Conservation (phyloP, 352 stramenopile species). For the Globisporangium orthogonon region DNA sequence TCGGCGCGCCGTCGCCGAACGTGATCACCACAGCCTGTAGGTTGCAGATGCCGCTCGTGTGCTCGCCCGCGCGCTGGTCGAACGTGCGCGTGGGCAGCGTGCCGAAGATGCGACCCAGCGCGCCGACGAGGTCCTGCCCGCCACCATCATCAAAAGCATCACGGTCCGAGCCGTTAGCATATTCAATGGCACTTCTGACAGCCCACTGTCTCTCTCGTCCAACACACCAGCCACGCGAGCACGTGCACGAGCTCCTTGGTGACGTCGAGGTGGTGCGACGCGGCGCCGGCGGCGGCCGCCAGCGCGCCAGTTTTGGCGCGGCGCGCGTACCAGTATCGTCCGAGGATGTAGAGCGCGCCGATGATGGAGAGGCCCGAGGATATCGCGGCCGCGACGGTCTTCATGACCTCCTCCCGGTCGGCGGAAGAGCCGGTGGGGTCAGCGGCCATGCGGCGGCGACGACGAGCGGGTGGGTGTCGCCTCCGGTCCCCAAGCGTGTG, state of each 20-base stretch:
- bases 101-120: constrained; percentile 62
- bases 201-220: too few species aligned
- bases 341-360: constrained; percentile 77
- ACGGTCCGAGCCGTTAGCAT: too few species aligned
- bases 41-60: constrained; percentile 54
- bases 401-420: constrained; percentile 13
- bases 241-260: constrained; percentile 86
- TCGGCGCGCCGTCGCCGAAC: constrained; percentile 66
- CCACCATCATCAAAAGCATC: too few species aligned
- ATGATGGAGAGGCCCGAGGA: constrained; percentile 79
- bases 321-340: constrained; percentile 72
- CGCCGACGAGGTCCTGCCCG: constrained; percentile 59
- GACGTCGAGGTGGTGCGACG: constrained; percentile 62
- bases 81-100: constrained; percentile 63
- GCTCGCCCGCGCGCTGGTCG: constrained; percentile 41
- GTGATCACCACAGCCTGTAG: constrained; percentile 75
- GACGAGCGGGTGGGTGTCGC: background rate
- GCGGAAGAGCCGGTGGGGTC: background rate
- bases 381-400: constrained; percentile 54
- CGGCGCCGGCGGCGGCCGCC: constrained; percentile 14
- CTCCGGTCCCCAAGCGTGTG: background rate
- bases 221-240: constrained; percentile 63
- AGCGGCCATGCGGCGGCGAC: background rate
- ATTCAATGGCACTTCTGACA: too few species aligned
- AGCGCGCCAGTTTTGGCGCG: constrained; percentile 26